phyloP scores from a whole-genome alignment of 345 rosid species.

The Hibiscus tridactylites region DNA sequence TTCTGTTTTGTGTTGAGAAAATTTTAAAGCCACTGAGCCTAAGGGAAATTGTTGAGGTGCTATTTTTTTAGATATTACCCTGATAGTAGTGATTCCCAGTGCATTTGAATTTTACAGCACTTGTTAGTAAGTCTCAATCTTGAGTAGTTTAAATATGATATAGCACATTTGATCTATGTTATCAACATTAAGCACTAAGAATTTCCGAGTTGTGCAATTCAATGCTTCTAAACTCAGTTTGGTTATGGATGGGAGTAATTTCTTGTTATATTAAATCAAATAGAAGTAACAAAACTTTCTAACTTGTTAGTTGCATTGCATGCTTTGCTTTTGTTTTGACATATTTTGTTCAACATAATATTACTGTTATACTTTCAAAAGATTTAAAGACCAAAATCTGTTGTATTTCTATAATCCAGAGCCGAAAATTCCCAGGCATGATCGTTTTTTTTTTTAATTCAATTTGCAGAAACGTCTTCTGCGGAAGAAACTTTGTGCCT shows the following conservation, averaged over 20 bases:
- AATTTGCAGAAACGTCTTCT: conserved; percentile 34
- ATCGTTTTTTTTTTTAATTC: not conserved
- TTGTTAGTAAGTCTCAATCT: not conserved
- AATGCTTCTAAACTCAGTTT: not conserved
- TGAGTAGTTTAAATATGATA: not conserved
- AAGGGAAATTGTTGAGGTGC: not conserved
- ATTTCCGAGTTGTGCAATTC: not conserved
- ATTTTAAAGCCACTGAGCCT: not conserved
- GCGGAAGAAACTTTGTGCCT: conserved; percentile 30
- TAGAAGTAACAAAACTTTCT: not conserved
- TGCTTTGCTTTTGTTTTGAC: not conserved
- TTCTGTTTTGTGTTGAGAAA: not conserved
- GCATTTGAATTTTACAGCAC: not conserved
- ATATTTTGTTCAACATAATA: not conserved
- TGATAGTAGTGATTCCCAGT: not conserved
- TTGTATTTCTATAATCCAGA: not conserved
- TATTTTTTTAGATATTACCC: not conserved
- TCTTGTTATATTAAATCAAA: not conserved
- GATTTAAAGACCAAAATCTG: too few species aligned
- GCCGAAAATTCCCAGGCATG: not conserved
- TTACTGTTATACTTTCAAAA: too few species aligned
- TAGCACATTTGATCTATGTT: not conserved
- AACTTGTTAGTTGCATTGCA: not conserved
- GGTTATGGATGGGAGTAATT: not conserved
- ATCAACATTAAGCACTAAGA: not conserved